Conservation (phyloP, 768 basidiomycete genomes). For the Cystofilobasidium bisporidii region DNA sequence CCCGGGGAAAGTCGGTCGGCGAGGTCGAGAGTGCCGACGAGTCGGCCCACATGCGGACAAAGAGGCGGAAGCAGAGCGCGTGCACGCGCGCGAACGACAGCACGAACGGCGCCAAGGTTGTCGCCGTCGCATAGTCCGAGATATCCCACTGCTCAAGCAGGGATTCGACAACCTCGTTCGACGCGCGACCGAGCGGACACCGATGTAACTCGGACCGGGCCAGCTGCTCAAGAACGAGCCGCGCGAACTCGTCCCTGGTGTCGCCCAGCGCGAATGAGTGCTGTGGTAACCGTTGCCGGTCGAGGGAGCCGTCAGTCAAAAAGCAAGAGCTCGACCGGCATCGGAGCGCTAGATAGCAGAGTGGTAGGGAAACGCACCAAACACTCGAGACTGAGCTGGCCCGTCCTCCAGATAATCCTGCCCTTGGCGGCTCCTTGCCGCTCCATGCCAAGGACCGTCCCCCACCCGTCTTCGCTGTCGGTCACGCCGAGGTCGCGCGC, state of each 20-base stretch:
- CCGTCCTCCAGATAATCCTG: conserved; percentile 70
- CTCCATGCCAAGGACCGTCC: conserved; percentile 69
- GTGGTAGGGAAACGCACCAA: conserved; percentile 47
- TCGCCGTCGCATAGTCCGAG: conserved; percentile 63
- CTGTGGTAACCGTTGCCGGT: conserved; percentile 38
- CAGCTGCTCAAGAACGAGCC: conserved; percentile 70
- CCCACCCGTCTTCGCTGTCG: conserved; percentile 43
- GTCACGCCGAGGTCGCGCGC: conserved; percentile 44
- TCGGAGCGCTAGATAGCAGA: not conserved
- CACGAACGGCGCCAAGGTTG: conserved; percentile 76
- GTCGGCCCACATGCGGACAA: conserved; percentile 87
- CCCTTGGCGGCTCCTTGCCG: conserved; percentile 33
- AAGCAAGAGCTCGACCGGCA: not conserved
- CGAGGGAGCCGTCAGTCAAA: not conserved
- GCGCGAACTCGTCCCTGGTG: conserved; percentile 64
- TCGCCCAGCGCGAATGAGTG: conserved; percentile 54
- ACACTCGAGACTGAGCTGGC: conserved; percentile 71
- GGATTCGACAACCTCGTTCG: conserved; percentile 70
- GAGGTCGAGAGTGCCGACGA: conserved; percentile 58
- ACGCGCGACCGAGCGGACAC: conserved; percentile 68
- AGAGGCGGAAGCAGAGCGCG: conserved; percentile 69
- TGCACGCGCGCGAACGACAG: conserved; percentile 75
- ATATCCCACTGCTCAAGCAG: conserved; percentile 77
- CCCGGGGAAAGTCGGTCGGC: conserved; percentile 58
- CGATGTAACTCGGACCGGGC: conserved; percentile 62